phyloP scores from a whole-genome alignment of 805 yeast species.

The Metschnikowia santaceciliae region DNA sequence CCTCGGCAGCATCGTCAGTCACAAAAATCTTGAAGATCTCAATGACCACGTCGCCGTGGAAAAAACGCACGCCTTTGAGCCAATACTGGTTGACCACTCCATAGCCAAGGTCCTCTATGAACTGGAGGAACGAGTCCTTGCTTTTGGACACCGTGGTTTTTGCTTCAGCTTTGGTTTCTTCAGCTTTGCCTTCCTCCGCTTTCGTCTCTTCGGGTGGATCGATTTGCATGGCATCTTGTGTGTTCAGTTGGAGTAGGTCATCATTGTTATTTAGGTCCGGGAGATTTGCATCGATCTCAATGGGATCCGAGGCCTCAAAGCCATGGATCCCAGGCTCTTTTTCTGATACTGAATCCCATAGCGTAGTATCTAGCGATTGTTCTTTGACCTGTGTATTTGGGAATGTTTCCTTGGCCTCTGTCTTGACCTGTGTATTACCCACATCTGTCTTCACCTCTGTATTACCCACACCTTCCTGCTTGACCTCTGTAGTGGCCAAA shows the following conservation, averaged over 20 bases:
- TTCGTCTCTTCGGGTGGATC: not conserved
- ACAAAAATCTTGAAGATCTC: conserved; percentile 51
- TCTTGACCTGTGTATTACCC: not conserved
- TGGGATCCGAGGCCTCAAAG: not conserved
- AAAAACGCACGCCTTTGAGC: conserved; percentile 58
- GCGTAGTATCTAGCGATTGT: not conserved
- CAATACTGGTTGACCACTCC: conserved; percentile 58
- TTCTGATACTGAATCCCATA: not conserved
- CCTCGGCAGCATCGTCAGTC: conserved; percentile 27
- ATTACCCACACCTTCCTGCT: not conserved
- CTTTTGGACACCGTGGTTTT: not conserved
- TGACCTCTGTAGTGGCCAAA: not conserved
- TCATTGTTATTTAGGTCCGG: not conserved
- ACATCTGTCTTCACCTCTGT: not conserved
- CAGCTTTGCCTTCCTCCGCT: not conserved
- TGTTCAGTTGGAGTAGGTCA: not conserved
- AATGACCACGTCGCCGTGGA: conserved; percentile 56
- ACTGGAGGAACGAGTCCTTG: conserved; percentile 38
- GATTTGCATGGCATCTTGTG: conserved; percentile 4
- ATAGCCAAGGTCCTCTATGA: conserved; percentile 68
- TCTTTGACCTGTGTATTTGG: not conserved
- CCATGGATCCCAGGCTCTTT: not conserved
- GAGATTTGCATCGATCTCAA: conserved; percentile 1
- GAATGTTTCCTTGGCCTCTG: not conserved
- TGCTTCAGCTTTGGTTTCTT: too few relatives aligned